phyloP scores from a whole-genome alignment of 139 green algal genomes.

The Ulvella scutata region DNA sequence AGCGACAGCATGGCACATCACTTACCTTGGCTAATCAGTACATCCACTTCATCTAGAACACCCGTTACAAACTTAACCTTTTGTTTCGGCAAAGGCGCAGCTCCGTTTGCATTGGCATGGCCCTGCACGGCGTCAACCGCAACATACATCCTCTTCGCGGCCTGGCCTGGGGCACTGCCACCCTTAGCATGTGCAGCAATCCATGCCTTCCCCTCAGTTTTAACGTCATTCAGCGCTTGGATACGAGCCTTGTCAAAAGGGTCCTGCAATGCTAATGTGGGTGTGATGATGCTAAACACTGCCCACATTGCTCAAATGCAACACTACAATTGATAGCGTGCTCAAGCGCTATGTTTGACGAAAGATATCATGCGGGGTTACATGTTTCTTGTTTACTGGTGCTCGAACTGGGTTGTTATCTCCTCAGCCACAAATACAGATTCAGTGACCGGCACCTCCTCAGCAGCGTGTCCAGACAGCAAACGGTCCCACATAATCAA shows the following conservation, averaged over 20 bases:
- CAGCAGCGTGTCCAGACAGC: too few relatives aligned
- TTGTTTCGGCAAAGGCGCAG: neutral
- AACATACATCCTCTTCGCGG: neutral
- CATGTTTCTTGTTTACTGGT: too few relatives aligned
- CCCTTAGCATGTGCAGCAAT: neutral
- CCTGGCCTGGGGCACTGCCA: neutral
- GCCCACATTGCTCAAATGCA: too few relatives aligned
- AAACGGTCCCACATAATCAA: too few relatives aligned
- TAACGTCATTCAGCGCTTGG: neutral
- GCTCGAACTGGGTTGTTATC: too few relatives aligned
- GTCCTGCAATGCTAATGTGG: too few relatives aligned
- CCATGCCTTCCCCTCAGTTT: neutral
- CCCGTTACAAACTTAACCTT: neutral
- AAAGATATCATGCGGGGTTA: too few relatives aligned
- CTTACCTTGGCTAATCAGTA: neutral
- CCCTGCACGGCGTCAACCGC: neutral
- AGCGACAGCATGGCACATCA: neutral
- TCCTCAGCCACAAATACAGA: too few relatives aligned
- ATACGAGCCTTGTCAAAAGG: neutral
- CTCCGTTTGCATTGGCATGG: neutral
- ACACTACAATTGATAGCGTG: too few relatives aligned
- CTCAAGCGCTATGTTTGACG: too few relatives aligned
- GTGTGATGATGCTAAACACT: too few relatives aligned
- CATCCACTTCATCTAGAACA: neutral
- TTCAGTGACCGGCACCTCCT: too few relatives aligned